Evolutionary conservation across 2,329 filamentous ascomycete genomes (phyloP).

Genomic region (Colletotrichum nymphaeae): DNA sequence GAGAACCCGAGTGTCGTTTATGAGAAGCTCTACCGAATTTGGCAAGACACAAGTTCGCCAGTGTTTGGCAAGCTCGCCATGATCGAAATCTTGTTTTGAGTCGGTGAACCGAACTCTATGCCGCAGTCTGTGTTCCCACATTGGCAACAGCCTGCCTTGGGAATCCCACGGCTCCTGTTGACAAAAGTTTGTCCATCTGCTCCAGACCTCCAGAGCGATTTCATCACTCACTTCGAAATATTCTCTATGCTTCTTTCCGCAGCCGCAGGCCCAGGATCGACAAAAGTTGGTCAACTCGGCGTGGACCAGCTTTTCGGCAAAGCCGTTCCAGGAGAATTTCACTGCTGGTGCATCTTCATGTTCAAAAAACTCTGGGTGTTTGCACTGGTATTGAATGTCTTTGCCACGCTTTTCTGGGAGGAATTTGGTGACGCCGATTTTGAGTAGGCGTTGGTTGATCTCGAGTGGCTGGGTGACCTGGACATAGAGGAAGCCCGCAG

Average conservation of each 20-base stretch:
- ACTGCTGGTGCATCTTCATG: neutral
- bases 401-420: neutral
- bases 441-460: neutral
- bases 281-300: slow-evolving; percentile 8
- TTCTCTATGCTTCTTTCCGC: neutral
- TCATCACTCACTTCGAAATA: slow-evolving; percentile 18
- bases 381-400: neutral
- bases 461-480: neutral
- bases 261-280: neutral
- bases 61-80: neutral
- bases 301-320: slow-evolving; percentile 17
- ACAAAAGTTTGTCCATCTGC: slow-evolving; percentile 18
- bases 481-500: neutral
- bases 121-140: neutral
- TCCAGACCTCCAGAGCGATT: neutral
- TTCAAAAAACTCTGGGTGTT: neutral
- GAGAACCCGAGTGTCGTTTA: neutral
- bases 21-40: neutral
- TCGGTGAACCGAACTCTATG: neutral
- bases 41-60: neutral
- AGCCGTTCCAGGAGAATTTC: neutral
- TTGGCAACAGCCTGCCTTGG: neutral
- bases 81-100: neutral
- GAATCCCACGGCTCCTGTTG: neutral
- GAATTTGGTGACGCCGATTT: neutral